A percentile compares a stretch with the other conserved stretches of the same genome.
phyloP scores from a whole-genome alignment of 345 rosid genomes.

The Erysimum cheiranthoides region DNA sequence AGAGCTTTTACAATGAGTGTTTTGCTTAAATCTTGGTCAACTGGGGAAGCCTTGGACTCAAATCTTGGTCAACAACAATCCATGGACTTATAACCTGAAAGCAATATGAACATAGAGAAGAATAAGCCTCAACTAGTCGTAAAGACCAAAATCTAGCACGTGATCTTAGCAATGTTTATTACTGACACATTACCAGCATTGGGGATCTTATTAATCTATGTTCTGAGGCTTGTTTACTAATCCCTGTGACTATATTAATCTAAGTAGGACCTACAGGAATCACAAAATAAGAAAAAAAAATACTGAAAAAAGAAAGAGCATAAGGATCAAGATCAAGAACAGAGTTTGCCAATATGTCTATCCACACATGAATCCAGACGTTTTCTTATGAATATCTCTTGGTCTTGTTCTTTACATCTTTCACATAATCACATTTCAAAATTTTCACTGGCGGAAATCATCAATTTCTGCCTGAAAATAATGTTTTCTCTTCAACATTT shows the following conservation, averaged over 20 bases:
- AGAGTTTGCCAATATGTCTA: slow-evolving; percentile 6
- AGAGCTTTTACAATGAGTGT: slow-evolving; percentile 30
- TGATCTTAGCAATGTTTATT: slow-evolving; percentile 50
- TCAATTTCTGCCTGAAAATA: background rate
- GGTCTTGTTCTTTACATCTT: background rate
- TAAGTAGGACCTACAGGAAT: slow-evolving; percentile 36
- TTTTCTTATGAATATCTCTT: background rate
- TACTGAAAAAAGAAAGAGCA: background rate
- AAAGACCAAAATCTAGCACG: slow-evolving; percentile 58
- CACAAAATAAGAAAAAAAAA: slow-evolving; percentile 1
- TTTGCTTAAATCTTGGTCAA: too few relatives aligned
- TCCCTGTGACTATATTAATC: slow-evolving; percentile 16
- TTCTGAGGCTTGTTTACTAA: slow-evolving; percentile 27
- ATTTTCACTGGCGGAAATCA: background rate
- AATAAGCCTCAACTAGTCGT: slow-evolving; percentile 45
- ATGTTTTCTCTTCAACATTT: background rate
- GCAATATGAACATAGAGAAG: slow-evolving; percentile 38
- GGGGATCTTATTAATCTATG: slow-evolving; percentile 26
- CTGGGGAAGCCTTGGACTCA: slow-evolving; percentile 33
- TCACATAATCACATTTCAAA: background rate
- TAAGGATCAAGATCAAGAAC: slow-evolving; percentile 37
- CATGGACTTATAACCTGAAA: slow-evolving; percentile 49
- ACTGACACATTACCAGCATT: slow-evolving; percentile 24
- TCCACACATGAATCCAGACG: background rate
- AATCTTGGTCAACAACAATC: slow-evolving; percentile 26